Evolutionary conservation across 2,329 filamentous ascomycete species (phyloP).

Genomic region (Graphilbum sp.): DNA sequence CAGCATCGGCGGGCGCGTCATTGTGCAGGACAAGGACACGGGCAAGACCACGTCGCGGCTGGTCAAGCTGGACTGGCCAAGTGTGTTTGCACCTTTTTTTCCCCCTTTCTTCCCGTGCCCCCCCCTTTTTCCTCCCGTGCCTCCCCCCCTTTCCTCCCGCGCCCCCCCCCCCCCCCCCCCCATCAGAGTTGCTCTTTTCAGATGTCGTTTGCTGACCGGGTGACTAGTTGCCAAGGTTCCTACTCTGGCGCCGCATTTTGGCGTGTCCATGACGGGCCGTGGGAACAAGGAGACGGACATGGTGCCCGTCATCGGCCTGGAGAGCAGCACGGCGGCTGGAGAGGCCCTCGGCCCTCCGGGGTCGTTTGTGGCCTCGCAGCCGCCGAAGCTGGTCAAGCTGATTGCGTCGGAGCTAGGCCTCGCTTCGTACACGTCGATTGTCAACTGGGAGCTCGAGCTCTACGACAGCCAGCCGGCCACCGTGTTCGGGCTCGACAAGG

Average conservation of each 20-base stretch:
- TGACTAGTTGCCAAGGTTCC: slow-evolving; percentile 61
- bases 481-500: slow-evolving; percentile 70
- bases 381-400: slow-evolving; percentile 65
- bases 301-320: slow-evolving; percentile 83
- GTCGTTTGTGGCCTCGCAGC: slow-evolving; percentile 70
- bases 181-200: too few species aligned
- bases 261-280: slow-evolving; percentile 49
- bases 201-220: neutral
- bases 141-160: neutral
- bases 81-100: slow-evolving; percentile 14
- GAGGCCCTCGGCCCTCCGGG: slow-evolving; percentile 39
- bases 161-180: too few species aligned
- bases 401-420: slow-evolving; percentile 69
- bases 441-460: slow-evolving; percentile 95
- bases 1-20: slow-evolving; percentile 73
- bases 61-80: slow-evolving; percentile 87
- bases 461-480: slow-evolving; percentile 80
- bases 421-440: slow-evolving; percentile 52
- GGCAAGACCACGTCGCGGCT: slow-evolving; percentile 68
- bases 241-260: slow-evolving; percentile 87
- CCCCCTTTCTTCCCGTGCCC: neutral
- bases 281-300: slow-evolving; percentile 84
- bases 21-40: slow-evolving; percentile 55
- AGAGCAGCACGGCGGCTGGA: slow-evolving; percentile 33
- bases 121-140: slow-evolving; percentile 5